These are phyloP conservation scores for Apiospora pterosperma DNA, from an alignment of 2,329 filamentous ascomycete species.

Conservation along the genomic window DNA sequence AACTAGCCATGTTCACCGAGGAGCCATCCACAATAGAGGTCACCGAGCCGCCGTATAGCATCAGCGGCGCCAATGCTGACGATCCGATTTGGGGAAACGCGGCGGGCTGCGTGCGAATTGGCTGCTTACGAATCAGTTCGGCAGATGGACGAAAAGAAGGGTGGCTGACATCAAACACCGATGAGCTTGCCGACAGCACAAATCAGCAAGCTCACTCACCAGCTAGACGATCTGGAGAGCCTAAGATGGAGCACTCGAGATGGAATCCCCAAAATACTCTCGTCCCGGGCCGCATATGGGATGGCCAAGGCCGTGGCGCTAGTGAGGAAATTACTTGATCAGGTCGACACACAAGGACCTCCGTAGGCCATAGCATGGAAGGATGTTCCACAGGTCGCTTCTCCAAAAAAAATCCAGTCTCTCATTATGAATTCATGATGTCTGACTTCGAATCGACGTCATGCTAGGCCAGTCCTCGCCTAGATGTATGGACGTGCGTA, in stretches of 20 bases:
- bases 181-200: background rate
- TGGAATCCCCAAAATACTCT: background rate
- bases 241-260: constrained; percentile 4
- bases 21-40: background rate
- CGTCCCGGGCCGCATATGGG: constrained; percentile 9
- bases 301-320: background rate
- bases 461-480: background rate
- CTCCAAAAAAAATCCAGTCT: too few species aligned
- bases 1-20: background rate
- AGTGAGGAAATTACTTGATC: background rate
- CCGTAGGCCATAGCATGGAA: background rate
- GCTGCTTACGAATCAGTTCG: background rate
- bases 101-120: background rate
- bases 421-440: background rate
- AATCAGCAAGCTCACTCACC: background rate
- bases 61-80: background rate
- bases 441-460: background rate
- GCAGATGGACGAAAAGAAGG: background rate
- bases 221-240: background rate
- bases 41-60: background rate
- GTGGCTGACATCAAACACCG: background rate
- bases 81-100: background rate
- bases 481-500: background rate
- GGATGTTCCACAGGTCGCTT: background rate
- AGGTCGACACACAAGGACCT: background rate